Percentiles rank a stretch among this genome's conserved stretches.
phyloP scores from a whole-genome alignment of 163 green algal species.

The Chlorella variabilis region DNA sequence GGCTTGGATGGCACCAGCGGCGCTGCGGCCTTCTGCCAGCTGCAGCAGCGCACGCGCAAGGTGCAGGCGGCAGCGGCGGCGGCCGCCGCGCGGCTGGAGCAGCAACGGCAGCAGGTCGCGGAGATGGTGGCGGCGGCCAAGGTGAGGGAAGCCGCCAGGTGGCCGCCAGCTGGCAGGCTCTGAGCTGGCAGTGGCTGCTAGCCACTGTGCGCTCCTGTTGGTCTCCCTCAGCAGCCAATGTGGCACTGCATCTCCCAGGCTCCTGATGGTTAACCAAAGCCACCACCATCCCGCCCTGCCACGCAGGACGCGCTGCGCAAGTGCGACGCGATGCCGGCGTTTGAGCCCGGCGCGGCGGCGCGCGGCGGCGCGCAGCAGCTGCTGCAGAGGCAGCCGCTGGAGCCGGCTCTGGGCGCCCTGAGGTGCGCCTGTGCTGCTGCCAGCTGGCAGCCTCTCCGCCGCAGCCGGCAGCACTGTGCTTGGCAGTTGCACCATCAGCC shows the following conservation, averaged over 20 bases:
- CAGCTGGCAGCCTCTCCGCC: neutral
- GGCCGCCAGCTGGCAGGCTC: too few relatives aligned
- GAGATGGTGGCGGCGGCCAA: constrained; percentile 2
- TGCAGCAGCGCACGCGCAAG: constrained; percentile 7
- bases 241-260: too few relatives aligned
- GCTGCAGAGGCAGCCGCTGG: constrained; percentile 40
- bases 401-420: constrained; percentile 15
- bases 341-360: constrained; percentile 5
- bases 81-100: neutral
- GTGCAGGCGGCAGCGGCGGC: neutral
- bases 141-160: neutral
- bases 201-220: too few relatives aligned
- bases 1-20: neutral
- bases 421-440: neutral
- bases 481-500: too few relatives aligned
- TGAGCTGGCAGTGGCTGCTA: too few relatives aligned
- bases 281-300: too few relatives aligned
- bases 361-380: constrained; percentile 5
- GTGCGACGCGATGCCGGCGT: constrained; percentile 45
- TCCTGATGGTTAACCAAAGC: too few relatives aligned
- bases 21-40: neutral
- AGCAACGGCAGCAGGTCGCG: constrained; percentile 16
- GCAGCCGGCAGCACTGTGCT: neutral
- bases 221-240: too few relatives aligned
- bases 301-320: constrained; percentile 31